Conservation (phyloP, 2,329 filamentous ascomycete genomes). For the Ambrosiella beaveri region DNA sequence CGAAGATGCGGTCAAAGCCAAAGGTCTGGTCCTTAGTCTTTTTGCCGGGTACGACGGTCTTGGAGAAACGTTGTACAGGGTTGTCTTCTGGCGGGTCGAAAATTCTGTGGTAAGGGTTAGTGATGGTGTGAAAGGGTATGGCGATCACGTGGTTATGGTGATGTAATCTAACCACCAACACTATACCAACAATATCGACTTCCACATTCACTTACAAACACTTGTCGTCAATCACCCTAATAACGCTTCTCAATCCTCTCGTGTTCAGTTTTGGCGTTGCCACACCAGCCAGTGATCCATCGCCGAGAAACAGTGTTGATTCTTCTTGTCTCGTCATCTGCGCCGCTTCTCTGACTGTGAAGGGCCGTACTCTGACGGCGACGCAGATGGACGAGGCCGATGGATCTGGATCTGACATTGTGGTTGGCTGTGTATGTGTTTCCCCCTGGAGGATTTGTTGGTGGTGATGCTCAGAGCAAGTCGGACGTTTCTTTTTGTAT, state of each 20-base stretch:
- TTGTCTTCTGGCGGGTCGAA: constrained; percentile 96
- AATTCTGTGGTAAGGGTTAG: constrained; percentile 38
- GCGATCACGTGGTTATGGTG: no score
- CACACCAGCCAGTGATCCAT: constrained; percentile 78
- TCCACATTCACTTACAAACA: constrained; percentile 56
- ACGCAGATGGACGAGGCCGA: constrained; percentile 42
- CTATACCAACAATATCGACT: background rate
- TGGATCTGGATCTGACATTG: constrained; percentile 20
- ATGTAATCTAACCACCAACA: background rate
- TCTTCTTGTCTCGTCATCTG: constrained; percentile 72
- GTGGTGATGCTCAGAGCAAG: background rate
- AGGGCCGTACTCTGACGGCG: constrained; percentile 53
- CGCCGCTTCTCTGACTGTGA: constrained; percentile 82
- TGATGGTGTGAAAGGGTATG: background rate
- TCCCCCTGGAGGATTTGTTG: background rate
- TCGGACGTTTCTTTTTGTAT: background rate
- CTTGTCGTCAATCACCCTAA: constrained; percentile 91
- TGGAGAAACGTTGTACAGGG: constrained; percentile 72
- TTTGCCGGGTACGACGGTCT: constrained; percentile 71
- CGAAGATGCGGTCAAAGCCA: constrained; percentile 89
- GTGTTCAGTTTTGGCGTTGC: constrained; percentile 71
- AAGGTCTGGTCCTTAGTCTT: constrained; percentile 96
- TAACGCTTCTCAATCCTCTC: constrained; percentile 75
- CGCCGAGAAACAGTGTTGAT: constrained; percentile 80
- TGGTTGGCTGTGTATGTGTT: background rate